A percentile compares a stretch with the other conserved stretches of the same genome.
These are phyloP conservation scores for Barbatosphaeria neglecta DNA, from an alignment of 495 filamentous ascomycete species.

Conservation along the genomic window DNA sequence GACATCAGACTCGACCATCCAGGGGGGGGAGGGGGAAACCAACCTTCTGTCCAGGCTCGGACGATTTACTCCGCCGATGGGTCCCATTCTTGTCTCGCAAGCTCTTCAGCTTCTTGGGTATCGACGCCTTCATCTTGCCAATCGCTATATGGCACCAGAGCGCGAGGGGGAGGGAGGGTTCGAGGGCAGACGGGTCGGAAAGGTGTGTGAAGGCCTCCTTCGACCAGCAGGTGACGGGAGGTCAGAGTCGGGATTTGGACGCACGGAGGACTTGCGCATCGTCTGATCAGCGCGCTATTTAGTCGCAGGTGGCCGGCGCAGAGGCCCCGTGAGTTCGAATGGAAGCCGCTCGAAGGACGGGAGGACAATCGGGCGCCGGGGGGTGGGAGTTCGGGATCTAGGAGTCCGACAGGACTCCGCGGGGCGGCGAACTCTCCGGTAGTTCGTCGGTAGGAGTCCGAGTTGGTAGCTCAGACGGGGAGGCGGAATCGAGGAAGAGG, in stretches of 20 bases:
- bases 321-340: neutral
- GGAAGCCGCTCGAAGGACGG: neutral
- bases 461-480: neutral
- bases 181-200: neutral
- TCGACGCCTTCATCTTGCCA: slow-evolving; percentile 22
- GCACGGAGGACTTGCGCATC: neutral
- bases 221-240: neutral
- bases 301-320: neutral
- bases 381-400: neutral
- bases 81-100: slow-evolving; percentile 54
- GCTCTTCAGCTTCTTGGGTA: slow-evolving; percentile 50
- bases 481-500: neutral
- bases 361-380: neutral
- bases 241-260: neutral
- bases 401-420: neutral
- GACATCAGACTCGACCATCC: too few species aligned
- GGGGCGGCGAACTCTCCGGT: too few species aligned
- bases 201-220: neutral
- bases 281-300: neutral
- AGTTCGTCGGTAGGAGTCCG: too few species aligned
- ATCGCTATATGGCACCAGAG: slow-evolving; percentile 8
- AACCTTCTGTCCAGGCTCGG: slow-evolving; percentile 39
- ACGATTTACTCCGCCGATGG: slow-evolving; percentile 36
- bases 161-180: neutral
- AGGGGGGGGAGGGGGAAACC: too few species aligned